Evolutionary conservation across 306 rosid genomes (phyloP).

Genomic region (Senna siamea): DNA sequence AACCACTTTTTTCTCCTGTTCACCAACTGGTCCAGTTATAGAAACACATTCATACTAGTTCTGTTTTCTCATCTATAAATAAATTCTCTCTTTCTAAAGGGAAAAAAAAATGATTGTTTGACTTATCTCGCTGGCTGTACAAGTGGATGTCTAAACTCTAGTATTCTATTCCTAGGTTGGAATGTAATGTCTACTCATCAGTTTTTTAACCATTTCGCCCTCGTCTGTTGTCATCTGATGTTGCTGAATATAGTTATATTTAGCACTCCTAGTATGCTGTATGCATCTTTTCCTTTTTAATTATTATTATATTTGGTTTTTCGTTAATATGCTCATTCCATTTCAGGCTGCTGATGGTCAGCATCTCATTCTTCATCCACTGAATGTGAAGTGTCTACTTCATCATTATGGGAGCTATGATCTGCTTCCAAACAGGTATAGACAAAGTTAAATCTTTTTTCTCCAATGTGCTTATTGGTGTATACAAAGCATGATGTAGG

Average conservation of each 20-base stretch:
- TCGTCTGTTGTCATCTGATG: slow-evolving; percentile 20
- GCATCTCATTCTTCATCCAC: slow-evolving; percentile 91
- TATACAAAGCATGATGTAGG: background rate
- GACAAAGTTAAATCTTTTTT: slow-evolving; percentile 8
- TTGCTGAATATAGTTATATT: slow-evolving; percentile 31
- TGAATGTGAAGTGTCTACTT: slow-evolving; percentile 88
- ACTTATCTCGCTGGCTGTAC: slow-evolving; percentile 4
- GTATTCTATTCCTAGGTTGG: background rate
- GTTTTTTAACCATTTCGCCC: too few species aligned
- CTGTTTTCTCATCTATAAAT: too few species aligned
- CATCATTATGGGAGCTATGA: slow-evolving; percentile 79
- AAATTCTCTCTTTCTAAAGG: too few species aligned
- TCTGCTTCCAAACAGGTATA: slow-evolving; percentile 86
- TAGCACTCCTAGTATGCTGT: slow-evolving; percentile 20
- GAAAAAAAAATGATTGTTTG: background rate
- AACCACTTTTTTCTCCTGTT: too few species aligned
- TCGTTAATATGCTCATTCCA: slow-evolving; percentile 40
- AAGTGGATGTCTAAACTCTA: slow-evolving; percentile 10
- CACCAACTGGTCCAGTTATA: too few species aligned
- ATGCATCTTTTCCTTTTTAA: slow-evolving; percentile 3
- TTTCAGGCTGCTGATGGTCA: slow-evolving; percentile 97
- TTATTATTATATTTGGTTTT: slow-evolving; percentile 27
- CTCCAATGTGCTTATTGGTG: slow-evolving; percentile 22
- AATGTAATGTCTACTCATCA: background rate
- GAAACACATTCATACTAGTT: too few species aligned